Evolutionary conservation across 345 rosid species (phyloP).

Genomic region (Eucalyptus rudis): DNA sequence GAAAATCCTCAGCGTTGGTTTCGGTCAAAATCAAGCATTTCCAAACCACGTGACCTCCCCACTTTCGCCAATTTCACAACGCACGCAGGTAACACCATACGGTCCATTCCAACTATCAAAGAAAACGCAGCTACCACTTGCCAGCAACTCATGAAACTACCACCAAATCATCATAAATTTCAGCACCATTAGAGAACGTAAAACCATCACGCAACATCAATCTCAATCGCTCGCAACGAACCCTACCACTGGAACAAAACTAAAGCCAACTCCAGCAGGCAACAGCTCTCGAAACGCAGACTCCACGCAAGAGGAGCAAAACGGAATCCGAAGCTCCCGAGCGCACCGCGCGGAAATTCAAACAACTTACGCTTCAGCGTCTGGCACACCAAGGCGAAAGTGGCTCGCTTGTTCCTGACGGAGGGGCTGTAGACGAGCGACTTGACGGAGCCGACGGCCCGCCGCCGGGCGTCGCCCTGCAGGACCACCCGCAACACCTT

Average conservation of each 20-base stretch:
- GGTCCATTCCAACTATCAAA: background rate
- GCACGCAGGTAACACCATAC: background rate
- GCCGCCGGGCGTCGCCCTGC: conserved; percentile 70
- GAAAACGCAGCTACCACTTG: background rate
- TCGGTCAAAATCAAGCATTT: background rate
- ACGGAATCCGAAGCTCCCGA: background rate
- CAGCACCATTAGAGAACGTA: background rate
- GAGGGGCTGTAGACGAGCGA: conserved; percentile 75
- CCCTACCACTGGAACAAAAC: background rate
- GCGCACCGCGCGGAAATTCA: background rate
- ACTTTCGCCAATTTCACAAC: background rate
- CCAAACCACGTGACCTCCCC: background rate
- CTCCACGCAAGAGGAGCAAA: background rate
- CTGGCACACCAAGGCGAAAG: conserved; percentile 88
- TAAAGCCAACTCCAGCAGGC: background rate
- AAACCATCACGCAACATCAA: background rate
- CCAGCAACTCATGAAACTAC: background rate
- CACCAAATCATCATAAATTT: background rate
- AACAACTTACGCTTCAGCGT: conserved; percentile 60
- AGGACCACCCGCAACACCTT: conserved; percentile 55
- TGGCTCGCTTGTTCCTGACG: conserved; percentile 70
- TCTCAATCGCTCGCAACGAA: background rate
- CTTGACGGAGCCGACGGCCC: conserved; percentile 69
- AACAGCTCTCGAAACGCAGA: background rate
- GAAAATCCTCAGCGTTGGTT: background rate